Evolutionary conservation across 208 protist species (phyloP).

Genomic region (Porcisia deanei): DNA sequence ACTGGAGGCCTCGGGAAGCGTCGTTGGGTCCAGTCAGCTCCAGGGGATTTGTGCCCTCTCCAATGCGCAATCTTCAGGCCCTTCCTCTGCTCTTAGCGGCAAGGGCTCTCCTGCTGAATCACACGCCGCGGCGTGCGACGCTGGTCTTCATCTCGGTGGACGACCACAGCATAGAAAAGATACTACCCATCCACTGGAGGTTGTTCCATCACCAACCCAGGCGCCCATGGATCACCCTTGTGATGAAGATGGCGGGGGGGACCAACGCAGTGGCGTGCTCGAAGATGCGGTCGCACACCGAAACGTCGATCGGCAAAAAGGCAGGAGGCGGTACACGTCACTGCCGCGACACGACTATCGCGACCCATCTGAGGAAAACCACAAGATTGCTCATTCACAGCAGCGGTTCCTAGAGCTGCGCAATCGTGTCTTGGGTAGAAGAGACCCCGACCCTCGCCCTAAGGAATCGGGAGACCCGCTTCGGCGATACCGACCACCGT

Average conservation of each 20-base stretch:
- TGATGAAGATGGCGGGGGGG: background rate
- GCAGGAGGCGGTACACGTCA: background rate
- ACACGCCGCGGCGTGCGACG: background rate
- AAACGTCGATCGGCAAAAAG: background rate
- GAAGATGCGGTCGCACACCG: background rate
- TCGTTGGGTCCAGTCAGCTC: background rate
- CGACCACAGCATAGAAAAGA: background rate
- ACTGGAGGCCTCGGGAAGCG: background rate
- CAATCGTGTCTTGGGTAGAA: conserved; percentile 20
- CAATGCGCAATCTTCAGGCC: background rate
- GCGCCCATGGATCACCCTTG: too few species aligned
- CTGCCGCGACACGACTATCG: conserved; percentile 8
- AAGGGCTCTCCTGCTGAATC: background rate
- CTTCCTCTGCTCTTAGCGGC: background rate
- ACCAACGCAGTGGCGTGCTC: background rate
- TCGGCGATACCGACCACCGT: conserved; percentile 7
- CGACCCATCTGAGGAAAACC: background rate
- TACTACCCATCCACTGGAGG: background rate
- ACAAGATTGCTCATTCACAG: background rate
- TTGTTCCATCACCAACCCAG: background rate
- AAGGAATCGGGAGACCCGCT: background rate
- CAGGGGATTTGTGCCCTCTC: too few species aligned
- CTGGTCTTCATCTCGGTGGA: background rate
- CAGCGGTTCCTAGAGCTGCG: conserved; percentile 31
- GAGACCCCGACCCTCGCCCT: background rate